Evolutionary conservation across 176 grass and related monocot genomes (phyloP).

Genomic region (Aegilops umbellulata): DNA sequence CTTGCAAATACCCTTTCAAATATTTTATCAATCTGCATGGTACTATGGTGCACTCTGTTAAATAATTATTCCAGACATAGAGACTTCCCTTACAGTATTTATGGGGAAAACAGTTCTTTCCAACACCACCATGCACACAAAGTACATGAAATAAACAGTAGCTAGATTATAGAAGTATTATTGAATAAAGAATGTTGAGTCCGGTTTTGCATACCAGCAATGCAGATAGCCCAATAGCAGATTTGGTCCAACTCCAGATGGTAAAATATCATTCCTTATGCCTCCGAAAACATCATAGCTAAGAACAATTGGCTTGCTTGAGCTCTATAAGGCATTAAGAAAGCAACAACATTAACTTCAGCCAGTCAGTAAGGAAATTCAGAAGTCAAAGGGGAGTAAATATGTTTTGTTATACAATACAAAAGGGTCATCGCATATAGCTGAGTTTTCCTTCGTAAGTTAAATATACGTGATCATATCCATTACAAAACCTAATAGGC

Average conservation of each 20-base stretch:
- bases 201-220: constrained; percentile 62
- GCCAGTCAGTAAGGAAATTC: constrained; percentile 17
- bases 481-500: background rate
- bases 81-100: background rate
- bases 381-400: background rate
- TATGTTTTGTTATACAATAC: background rate
- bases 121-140: background rate
- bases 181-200: background rate
- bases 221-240: constrained; percentile 66
- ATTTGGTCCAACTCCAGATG: constrained; percentile 66
- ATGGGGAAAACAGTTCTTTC: background rate
- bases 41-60: background rate
- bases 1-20: background rate
- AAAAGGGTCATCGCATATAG: background rate
- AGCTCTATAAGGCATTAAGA: constrained; percentile 40
- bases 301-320: constrained; percentile 66
- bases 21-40: constrained; percentile 8
- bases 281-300: constrained; percentile 74
- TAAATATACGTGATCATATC: constrained; percentile 4
- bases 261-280: constrained; percentile 74
- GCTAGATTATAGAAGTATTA: background rate
- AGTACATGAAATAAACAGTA: background rate
- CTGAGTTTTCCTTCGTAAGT: background rate
- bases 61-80: background rate
- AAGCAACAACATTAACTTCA: constrained; percentile 19